Percentiles rank a stretch among this genome's conserved stretches.
Evolutionary conservation across 2,329 filamentous ascomycete genomes (phyloP).

Genomic region (Alternaria gansuensis): DNA sequence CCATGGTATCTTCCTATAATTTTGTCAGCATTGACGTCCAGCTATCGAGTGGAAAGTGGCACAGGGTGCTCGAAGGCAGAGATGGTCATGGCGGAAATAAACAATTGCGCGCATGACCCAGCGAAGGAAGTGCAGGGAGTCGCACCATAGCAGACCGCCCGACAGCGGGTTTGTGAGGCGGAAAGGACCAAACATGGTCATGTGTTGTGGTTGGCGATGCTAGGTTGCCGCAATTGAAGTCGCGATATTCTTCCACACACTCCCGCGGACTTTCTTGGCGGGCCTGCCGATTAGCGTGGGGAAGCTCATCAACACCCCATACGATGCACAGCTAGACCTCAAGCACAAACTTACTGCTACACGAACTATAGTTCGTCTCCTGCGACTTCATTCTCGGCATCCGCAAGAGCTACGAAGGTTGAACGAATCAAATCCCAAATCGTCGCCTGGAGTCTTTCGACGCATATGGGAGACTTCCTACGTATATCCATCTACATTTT

Average conservation of each 20-base stretch:
- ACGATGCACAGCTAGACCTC: not conserved
- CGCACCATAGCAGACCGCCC: conserved; percentile 52
- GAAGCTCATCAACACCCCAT: conserved; percentile 24
- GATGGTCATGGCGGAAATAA: not conserved
- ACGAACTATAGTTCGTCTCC: conserved; percentile 6
- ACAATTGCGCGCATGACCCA: not conserved
- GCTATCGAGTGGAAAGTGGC: conserved; percentile 19
- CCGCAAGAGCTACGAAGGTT: not conserved
- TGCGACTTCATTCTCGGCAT: not conserved
- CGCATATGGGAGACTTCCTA: not conserved
- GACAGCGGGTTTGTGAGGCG: conserved; percentile 53
- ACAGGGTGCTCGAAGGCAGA: not conserved
- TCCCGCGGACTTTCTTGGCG: conserved; percentile 47
- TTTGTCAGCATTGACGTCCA: conserved; percentile 2
- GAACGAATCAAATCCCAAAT: not conserved
- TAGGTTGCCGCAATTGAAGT: conserved; percentile 18
- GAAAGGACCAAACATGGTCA: conserved; percentile 54
- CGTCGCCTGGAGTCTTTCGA: not conserved
- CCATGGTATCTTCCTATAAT: conserved; percentile 90
- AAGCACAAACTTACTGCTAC: conserved; percentile 1
- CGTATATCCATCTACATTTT: not conserved
- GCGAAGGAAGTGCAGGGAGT: not conserved
- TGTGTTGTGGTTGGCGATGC: conserved; percentile 27
- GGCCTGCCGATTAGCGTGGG: conserved; percentile 38
- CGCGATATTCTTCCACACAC: conserved; percentile 37